These are phyloP conservation scores for Friedmanniomyces simplex DNA, from an alignment of 495 filamentous ascomycete genomes.

Conservation along the genomic window DNA sequence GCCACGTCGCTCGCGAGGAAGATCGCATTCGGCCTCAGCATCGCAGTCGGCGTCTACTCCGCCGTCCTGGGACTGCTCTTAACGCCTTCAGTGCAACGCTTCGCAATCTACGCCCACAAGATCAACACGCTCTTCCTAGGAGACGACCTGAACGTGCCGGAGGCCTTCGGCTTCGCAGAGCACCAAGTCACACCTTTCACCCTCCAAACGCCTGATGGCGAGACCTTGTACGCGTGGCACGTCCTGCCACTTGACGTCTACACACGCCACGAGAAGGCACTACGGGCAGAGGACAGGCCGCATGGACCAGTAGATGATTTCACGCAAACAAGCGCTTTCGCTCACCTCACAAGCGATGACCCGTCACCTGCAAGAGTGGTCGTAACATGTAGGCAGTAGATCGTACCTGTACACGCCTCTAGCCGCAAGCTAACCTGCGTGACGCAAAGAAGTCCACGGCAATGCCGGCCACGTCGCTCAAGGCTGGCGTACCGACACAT, in stretches of 20 bases:
- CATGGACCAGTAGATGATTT: constrained; percentile 21
- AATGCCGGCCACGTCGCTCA: constrained; percentile 48
- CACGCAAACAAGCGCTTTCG: constrained; percentile 23
- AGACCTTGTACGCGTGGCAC: constrained; percentile 34
- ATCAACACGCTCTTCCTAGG: constrained; percentile 55
- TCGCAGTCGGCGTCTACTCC: constrained; percentile 13
- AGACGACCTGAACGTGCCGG: constrained; percentile 57
- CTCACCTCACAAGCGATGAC: constrained; percentile 25
- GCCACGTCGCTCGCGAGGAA: too few species aligned
- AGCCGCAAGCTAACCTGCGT: not conserved
- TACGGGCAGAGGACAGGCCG: constrained; percentile 16
- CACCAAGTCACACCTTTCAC: constrained; percentile 34
- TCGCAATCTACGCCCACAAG: constrained; percentile 66
- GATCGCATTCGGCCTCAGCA: not conserved
- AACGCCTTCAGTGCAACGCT: constrained; percentile 46
- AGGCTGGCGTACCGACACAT: constrained; percentile 41
- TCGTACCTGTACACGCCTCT: not conserved
- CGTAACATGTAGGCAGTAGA: constrained; percentile 24
- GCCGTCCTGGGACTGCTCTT: constrained; percentile 21
- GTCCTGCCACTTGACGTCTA: constrained; percentile 32
- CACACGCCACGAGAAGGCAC: constrained; percentile 25
- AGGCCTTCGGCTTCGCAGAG: constrained; percentile 70
- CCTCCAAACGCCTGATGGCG: constrained; percentile 28
- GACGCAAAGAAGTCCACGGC: constrained; percentile 15
- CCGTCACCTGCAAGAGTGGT: constrained; percentile 25